Evolutionary conservation across 2,329 filamentous ascomycete genomes (phyloP).

Genomic region (Chrysoporthe puriensis): DNA sequence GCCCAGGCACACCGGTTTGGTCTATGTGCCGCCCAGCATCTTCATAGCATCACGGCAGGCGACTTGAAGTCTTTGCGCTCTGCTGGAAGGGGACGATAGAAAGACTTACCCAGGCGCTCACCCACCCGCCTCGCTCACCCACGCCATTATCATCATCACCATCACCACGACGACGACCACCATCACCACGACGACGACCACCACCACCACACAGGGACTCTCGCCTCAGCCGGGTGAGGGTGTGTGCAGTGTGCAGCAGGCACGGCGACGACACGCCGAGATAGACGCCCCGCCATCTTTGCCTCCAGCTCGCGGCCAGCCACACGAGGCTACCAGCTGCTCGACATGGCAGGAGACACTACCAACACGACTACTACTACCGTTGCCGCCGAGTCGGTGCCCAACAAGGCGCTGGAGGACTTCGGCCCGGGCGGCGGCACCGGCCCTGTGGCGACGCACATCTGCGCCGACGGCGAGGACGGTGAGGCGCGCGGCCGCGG

Average conservation of each 20-base stretch:
- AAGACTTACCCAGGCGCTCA: slow-evolving; percentile 50
- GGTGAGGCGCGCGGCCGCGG: slow-evolving; percentile 13
- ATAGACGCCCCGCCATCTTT: too few relatives aligned
- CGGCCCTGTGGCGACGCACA: slow-evolving; percentile 35
- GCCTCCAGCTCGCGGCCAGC: too few relatives aligned
- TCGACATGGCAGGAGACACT: slow-evolving; percentile 19
- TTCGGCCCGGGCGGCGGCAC: slow-evolving; percentile 31
- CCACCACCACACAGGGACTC: background rate
- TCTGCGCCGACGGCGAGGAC: slow-evolving; percentile 24
- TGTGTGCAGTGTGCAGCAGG: background rate
- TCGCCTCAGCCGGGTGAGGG: background rate
- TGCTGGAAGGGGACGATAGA: slow-evolving; percentile 58
- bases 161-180: too few relatives aligned
- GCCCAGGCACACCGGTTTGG: slow-evolving; percentile 40
- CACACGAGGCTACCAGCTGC: background rate
- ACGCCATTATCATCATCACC: background rate
- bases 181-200: background rate
- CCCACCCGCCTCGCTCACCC: background rate
- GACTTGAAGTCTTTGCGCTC: slow-evolving; percentile 71
- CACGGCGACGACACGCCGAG: too few relatives aligned
- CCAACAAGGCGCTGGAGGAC: slow-evolving; percentile 37
- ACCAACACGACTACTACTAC: slow-evolving; percentile 17
- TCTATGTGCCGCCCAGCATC: slow-evolving; percentile 46
- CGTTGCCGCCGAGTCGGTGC: slow-evolving; percentile 21
- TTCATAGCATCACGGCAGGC: slow-evolving; percentile 55